Conservation (phyloP, 495 filamentous ascomycete genomes). For the Penicillium lividum region DNA sequence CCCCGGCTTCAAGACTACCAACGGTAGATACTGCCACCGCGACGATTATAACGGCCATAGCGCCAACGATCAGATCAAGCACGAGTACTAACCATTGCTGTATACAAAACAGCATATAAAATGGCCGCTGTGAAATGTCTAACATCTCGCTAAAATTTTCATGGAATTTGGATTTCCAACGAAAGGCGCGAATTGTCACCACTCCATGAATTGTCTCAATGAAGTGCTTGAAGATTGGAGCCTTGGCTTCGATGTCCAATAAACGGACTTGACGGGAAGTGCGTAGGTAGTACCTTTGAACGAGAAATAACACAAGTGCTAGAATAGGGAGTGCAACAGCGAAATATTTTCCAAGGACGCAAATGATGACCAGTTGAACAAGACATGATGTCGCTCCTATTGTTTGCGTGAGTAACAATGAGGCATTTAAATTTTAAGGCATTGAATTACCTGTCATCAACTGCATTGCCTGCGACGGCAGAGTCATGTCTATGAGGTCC, state of each 20-base stretch:
- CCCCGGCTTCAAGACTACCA: constrained; percentile 2
- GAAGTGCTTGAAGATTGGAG: constrained; percentile 60
- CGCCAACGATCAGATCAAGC: constrained; percentile 56
- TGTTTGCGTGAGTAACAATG: neutral
- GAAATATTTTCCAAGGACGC: constrained; percentile 22
- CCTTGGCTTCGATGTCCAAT: constrained; percentile 54
- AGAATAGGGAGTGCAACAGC: constrained; percentile 22
- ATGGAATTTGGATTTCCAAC: constrained; percentile 32
- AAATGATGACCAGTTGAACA: neutral
- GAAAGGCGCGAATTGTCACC: constrained; percentile 49
- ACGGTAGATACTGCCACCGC: constrained; percentile 37
- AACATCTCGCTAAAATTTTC: constrained; percentile 25
- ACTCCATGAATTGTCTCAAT: constrained; percentile 45
- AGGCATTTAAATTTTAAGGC: neutral
- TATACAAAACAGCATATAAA: constrained; percentile 46
- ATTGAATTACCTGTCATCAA: neutral
- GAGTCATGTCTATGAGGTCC: neutral
- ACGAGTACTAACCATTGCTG: constrained; percentile 69
- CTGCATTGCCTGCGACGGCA: neutral
- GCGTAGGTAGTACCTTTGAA: constrained; percentile 58
- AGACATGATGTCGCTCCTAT: too few species aligned
- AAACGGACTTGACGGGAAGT: constrained; percentile 61
- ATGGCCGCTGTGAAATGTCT: constrained; percentile 39
- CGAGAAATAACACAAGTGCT: constrained; percentile 36
- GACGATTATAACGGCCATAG: constrained; percentile 45